These are phyloP conservation scores for Globisporangium paddicum DNA, from an alignment of 352 stramenopile species.

Conservation along the genomic window DNA sequence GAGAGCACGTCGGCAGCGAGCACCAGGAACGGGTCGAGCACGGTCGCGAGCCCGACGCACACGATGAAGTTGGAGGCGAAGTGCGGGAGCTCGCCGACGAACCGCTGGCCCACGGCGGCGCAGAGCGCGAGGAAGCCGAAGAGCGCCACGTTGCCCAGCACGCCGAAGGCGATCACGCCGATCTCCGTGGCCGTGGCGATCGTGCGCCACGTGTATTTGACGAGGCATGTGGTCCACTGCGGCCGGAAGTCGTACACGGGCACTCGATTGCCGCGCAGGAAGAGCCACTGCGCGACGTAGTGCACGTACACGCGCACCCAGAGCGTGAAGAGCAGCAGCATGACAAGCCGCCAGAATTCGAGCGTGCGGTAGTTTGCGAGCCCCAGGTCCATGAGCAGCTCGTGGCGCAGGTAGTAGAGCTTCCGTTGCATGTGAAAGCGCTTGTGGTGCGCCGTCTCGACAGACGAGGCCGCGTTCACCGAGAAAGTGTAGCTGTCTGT, in stretches of 20 bases:
- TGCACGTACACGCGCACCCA: conserved; percentile 89
- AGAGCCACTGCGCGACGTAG: conserved; percentile 86
- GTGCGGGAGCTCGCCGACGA: conserved; percentile 64
- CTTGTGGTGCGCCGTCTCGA: conserved; percentile 48
- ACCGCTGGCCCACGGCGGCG: conserved; percentile 31
- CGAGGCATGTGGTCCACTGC: conserved; percentile 51
- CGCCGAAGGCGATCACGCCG: conserved; percentile 52
- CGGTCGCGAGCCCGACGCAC: conserved; percentile 62
- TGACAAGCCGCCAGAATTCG: conserved; percentile 75
- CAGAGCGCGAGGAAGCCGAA: conserved; percentile 42
- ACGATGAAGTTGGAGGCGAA: conserved; percentile 76
- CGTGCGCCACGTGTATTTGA: conserved; percentile 83
- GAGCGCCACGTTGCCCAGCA: conserved; percentile 46
- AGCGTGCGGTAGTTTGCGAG: conserved; percentile 44
- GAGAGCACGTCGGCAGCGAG: conserved; percentile 68
- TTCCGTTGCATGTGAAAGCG: conserved; percentile 68
- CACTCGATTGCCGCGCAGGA: conserved; percentile 53
- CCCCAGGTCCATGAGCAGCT: conserved; percentile 74
- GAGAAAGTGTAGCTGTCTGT: conserved; percentile 56
- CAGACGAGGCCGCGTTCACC: conserved; percentile 34
- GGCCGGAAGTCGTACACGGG: conserved; percentile 81
- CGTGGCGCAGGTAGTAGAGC: conserved; percentile 71
- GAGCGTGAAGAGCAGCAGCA: conserved; percentile 59
- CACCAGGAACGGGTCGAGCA: conserved; percentile 82
- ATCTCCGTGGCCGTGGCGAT: conserved; percentile 65